Evolutionary conservation across 2,329 filamentous ascomycete genomes (phyloP).

Genomic region (Scortechinia acanthostroma): DNA sequence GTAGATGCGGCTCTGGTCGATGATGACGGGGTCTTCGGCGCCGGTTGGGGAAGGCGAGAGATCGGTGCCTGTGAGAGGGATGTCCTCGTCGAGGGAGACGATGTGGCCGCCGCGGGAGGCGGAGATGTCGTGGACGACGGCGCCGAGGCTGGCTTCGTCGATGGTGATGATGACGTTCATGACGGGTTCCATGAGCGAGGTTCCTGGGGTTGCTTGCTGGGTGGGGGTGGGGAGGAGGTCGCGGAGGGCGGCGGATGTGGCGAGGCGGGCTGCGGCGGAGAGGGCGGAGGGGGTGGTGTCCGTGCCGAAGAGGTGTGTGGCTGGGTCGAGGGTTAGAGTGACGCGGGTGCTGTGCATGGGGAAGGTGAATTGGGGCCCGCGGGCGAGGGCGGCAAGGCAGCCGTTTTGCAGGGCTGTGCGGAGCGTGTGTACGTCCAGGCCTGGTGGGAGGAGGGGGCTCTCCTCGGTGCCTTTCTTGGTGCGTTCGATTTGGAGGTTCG

Average conservation of each 20-base stretch:
- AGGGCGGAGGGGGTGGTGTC: slow-evolving; percentile 57
- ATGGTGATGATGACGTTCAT: slow-evolving; percentile 67
- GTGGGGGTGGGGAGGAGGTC: slow-evolving; percentile 23
- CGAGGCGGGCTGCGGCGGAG: slow-evolving; percentile 51
- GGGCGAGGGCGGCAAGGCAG: slow-evolving; percentile 55
- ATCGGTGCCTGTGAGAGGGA: slow-evolving; percentile 13
- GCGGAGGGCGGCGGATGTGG: slow-evolving; percentile 47
- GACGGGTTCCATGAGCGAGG: slow-evolving; percentile 63
- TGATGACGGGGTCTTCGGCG: slow-evolving; percentile 10
- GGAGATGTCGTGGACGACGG: slow-evolving; percentile 64
- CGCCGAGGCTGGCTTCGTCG: slow-evolving; percentile 56
- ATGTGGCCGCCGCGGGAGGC: slow-evolving; percentile 63
- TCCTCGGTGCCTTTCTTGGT: slow-evolving; percentile 23
- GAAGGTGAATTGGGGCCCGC: slow-evolving; percentile 57
- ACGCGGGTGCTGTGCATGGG: slow-evolving; percentile 55
- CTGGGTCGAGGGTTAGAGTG: slow-evolving; percentile 43
- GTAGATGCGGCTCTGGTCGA: slow-evolving; percentile 56
- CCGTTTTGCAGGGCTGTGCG: slow-evolving; percentile 52
- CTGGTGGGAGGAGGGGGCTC: slow-evolving; percentile 36
- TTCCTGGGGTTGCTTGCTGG: slow-evolving; percentile 16
- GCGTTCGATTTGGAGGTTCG: slow-evolving; percentile 30
- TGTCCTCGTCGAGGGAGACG: slow-evolving; percentile 33
- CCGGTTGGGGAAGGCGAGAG: background rate
- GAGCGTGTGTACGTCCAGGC: slow-evolving; percentile 41
- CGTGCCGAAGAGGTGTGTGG: slow-evolving; percentile 43